phyloP scores from a whole-genome alignment of 306 rosid genomes.

The Lathyrus aphaca region DNA sequence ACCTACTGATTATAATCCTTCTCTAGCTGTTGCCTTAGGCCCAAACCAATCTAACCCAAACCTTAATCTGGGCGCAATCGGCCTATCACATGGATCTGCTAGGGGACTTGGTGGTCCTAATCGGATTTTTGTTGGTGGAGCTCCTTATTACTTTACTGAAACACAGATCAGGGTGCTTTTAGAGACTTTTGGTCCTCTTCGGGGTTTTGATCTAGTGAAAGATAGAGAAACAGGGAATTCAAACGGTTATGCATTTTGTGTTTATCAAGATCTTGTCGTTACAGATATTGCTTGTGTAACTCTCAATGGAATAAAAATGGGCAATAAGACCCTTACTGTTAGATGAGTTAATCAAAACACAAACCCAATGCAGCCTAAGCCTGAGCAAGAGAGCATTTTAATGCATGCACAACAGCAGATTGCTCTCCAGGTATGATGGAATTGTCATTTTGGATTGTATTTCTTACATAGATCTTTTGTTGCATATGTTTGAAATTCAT shows the following conservation, averaged over 20 bases:
- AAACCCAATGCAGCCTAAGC: slow-evolving; percentile 76
- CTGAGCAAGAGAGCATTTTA: slow-evolving; percentile 95
- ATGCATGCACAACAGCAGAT: too few relatives aligned
- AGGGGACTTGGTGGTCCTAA: too few relatives aligned
- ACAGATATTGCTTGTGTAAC: slow-evolving; percentile 99
- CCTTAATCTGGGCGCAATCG: too few relatives aligned
- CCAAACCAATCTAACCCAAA: too few relatives aligned
- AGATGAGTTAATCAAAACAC: slow-evolving; percentile 98
- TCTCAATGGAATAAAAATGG: slow-evolving; percentile 98
- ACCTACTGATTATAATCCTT: slow-evolving; percentile 97
- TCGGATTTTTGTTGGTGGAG: slow-evolving; percentile 97
- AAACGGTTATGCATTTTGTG: slow-evolving; percentile 98
- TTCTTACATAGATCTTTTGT: too few relatives aligned
- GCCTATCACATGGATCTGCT: too few relatives aligned
- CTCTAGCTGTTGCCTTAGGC: too few relatives aligned
- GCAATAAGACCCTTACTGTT: slow-evolving; percentile 95
- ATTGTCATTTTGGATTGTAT: too few relatives aligned
- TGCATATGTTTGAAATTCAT: too few relatives aligned
- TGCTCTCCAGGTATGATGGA: too few relatives aligned
- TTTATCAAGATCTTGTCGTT: slow-evolving; percentile 96
- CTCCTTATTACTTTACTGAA: slow-evolving; percentile 95
- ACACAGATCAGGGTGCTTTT: slow-evolving; percentile 91
- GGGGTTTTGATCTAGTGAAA: slow-evolving; percentile 97
- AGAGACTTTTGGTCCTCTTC: slow-evolving; percentile 95
- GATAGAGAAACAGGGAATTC: slow-evolving; percentile 99